Conservation (phyloP, 208 protist species). For the Leishmania arabica region DNA sequence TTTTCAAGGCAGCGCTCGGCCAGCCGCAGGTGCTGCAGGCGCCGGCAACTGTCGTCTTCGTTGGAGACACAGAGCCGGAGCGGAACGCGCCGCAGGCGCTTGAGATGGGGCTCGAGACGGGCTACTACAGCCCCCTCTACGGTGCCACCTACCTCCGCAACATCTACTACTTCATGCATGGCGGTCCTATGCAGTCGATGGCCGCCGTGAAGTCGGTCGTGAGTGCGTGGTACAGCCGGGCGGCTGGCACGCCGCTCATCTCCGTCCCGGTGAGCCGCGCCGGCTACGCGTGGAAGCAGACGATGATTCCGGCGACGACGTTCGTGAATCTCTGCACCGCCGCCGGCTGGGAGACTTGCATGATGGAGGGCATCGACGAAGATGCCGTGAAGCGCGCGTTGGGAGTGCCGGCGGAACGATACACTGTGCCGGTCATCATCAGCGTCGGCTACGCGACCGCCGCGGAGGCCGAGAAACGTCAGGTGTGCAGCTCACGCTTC, state of each 20-base stretch:
- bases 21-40: slow-evolving; percentile 76
- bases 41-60: slow-evolving; percentile 75
- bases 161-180: slow-evolving; percentile 76
- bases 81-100: slow-evolving; percentile 63
- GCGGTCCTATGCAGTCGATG: slow-evolving; percentile 56
- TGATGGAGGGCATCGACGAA: slow-evolving; percentile 91
- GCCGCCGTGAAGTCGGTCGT: slow-evolving; percentile 53
- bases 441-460: slow-evolving; percentile 67
- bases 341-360: slow-evolving; percentile 63
- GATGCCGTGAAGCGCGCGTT: slow-evolving; percentile 61
- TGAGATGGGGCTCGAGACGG: slow-evolving; percentile 62
- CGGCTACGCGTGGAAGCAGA: slow-evolving; percentile 91
- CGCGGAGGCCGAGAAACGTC: slow-evolving; percentile 14
- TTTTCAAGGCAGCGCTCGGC: slow-evolving; percentile 60
- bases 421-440: slow-evolving; percentile 81
- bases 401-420: slow-evolving; percentile 63
- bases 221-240: slow-evolving; percentile 57
- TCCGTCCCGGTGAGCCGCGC: slow-evolving; percentile 60
- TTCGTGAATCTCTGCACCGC: slow-evolving; percentile 75
- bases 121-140: slow-evolving; percentile 53
- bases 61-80: slow-evolving; percentile 68
- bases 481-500: slow-evolving; percentile 55
- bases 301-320: slow-evolving; percentile 80
- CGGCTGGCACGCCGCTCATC: slow-evolving; percentile 58
- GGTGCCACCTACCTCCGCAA: slow-evolving; percentile 59